Evolutionary conservation across 768 basidiomycete genomes (phyloP).

Genomic region (Serendipita indica): DNA sequence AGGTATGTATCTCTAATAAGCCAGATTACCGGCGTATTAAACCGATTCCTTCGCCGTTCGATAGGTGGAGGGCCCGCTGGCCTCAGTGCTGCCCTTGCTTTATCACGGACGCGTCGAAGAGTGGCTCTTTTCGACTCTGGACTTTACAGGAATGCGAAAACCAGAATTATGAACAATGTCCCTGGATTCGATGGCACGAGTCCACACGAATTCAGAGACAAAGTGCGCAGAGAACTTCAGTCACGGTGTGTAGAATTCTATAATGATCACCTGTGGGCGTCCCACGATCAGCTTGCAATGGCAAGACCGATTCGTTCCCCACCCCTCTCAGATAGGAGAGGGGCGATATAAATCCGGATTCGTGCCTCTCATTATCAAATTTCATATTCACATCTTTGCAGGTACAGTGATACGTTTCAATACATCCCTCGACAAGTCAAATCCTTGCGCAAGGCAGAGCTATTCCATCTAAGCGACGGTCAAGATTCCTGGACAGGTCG

Average conservation of each 20-base stretch:
- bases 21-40: not conserved
- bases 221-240: not conserved
- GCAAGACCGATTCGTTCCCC: too few species aligned
- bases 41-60: not conserved
- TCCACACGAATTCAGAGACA: not conserved
- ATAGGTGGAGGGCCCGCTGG: conserved; percentile 21
- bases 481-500: not conserved
- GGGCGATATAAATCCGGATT: not conserved
- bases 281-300: too few species aligned
- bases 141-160: conserved; percentile 16
- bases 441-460: not conserved
- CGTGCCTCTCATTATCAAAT: not conserved
- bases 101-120: conserved; percentile 16
- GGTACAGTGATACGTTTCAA: conserved; percentile 4
- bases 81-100: conserved; percentile 17
- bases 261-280: too few species aligned
- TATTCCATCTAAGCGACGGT: not conserved
- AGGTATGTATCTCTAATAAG: not conserved
- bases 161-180: conserved; percentile 14
- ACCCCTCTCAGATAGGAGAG: too few species aligned
- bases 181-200: conserved; percentile 3
- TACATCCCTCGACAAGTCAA: not conserved
- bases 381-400: not conserved
- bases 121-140: conserved; percentile 18
- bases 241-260: not conserved